Evolutionary conservation across 805 yeast genomes (phyloP), one percentile per base, ranked within the genome.

Genomic region (Saturnispora hagleri): DNA sequence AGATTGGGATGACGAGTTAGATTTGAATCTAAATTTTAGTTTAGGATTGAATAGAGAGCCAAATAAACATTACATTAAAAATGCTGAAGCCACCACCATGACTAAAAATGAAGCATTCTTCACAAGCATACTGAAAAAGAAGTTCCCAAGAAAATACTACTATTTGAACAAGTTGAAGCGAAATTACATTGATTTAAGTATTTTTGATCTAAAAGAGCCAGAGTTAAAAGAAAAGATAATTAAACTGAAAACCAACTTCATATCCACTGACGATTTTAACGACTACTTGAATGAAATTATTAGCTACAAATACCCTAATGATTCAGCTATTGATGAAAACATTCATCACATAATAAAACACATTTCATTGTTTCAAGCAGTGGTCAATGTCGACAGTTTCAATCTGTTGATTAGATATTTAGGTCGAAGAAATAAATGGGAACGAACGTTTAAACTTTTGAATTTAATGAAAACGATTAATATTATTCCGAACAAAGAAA

Each of bases 401-500:
- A 49, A 49, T 49, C 20, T 27, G 22, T 15, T 49, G n/a, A 43
- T 49, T 20, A 24, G 51, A 26, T 43, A 35, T 24, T 17, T 49
- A 6, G 24, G 40, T 3, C 36, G 51, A 13, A 33, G 44, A 24
- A 41, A 34, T 13, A 43, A 43, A 20, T 49, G 51, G 51, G 47
- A 42, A 17, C 26, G 35, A 13, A 35, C 36, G 24, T 26, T 22
- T 12, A 24, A 20, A 17, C n/a, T 49, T n/a, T 2, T 49, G 5
- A 24, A 43, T 36, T 9, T 35, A 17, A 43, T 49, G 47, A 28
- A 40, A 34, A 12, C 27, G 13, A 34, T 35, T n/a, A 31, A 22
- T 18, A 20, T 49, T 10, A 6, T 33, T 22, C 43, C 51, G 8
- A 43, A 49, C 35, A 43, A 35, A 26, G 47, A 34, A 12, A 49